Base-by-base conservation (phyloP, 2,329 filamentous ascomycete genomes). In the Fusarium sp. region DNA sequence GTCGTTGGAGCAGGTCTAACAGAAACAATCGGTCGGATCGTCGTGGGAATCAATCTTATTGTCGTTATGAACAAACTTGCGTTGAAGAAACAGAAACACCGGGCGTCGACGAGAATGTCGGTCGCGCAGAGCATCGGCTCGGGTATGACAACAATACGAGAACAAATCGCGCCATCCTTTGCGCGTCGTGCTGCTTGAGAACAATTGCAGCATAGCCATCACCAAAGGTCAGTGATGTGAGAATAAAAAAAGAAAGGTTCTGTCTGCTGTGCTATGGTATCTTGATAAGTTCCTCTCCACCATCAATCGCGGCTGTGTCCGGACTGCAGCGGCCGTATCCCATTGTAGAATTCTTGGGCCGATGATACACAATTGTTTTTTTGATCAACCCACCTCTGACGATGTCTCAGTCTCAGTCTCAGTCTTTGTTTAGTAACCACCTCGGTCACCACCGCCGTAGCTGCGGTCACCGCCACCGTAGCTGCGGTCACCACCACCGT, bases 231-330 rank as follows among this genome's bases (percentile, higher is more conserved):
- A 53, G 49, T 53, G 49, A 42, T 53, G 34, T 41, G 32, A 53
- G 27, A 53, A 27, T 27, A 53, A 41, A 53, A 37, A 41, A 53
- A 53, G 49, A 47, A 53, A 41, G 34, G 34, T 53, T 53, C 49
- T 51, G 48, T 51, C 48, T 51, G 34, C 34, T 53, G 49, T 53
- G 32, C 34, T 53, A 53, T 53, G 49, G 49, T 53, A 53, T 53
- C 49, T 53, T 53, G 49, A 53, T 41, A 29, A 53, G 32, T 53
- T 37, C 49, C 49, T 53, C 34, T 41, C 49, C 49, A 53, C 34
- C 49, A 37, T 53, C 24, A 53, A 53, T 41, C 49, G 37, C 10
- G 45, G 34, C 25, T 25, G 34, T 24, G 27, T 24, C 34, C 34
- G 25, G 49, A 20, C 40, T 41, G 25, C 24, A 53, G 32, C 49